A percentile compares a stretch with the other conserved stretches of the same genome.
Conservation (phyloP, 2,329 filamentous ascomycete genomes). For the Aspergillus proliferans region DNA sequence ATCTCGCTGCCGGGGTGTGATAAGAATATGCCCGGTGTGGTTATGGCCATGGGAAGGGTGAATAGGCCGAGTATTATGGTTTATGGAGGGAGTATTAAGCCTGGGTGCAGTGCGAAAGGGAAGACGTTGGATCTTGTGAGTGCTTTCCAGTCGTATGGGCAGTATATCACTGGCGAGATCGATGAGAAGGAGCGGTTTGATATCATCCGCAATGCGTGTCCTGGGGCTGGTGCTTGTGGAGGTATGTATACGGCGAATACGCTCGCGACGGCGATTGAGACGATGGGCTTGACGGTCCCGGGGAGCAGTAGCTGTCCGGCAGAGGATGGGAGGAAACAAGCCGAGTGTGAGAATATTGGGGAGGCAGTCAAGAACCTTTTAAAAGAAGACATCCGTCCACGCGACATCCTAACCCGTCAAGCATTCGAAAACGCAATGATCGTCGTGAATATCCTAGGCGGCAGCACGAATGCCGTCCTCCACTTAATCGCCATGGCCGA, state of each 20-base stretch:
- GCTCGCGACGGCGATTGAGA: conserved; percentile 63
- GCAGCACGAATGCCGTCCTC: conserved; percentile 74
- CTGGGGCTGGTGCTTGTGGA: conserved; percentile 72
- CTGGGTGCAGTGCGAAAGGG: conserved; percentile 64
- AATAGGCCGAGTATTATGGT: conserved; percentile 93
- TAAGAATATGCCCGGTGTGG: conserved; percentile 93
- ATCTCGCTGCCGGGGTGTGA: conserved; percentile 92
- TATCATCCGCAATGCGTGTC: conserved; percentile 45
- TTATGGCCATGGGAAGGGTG: conserved; percentile 84
- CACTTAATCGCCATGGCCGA: conserved; percentile 76
- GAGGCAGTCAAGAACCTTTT: conserved; percentile 64
- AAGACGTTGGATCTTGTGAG: conserved; percentile 84
- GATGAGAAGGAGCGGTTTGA: conserved; percentile 9
- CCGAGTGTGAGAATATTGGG: conserved; percentile 64
- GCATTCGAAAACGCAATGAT: conserved; percentile 78
- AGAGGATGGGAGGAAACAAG: conserved; percentile 59
- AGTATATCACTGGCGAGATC: conserved; percentile 56
- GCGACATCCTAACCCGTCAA: conserved; percentile 67
- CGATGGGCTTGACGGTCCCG: conserved; percentile 65
- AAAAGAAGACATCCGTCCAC: conserved; percentile 64
- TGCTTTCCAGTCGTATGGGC: conserved; percentile 90
- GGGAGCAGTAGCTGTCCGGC: conserved; percentile 71
- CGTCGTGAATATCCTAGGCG: conserved; percentile 68
- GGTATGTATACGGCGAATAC: conserved; percentile 74
- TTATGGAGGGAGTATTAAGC: conserved; percentile 85